Percentiles rank a stretch among this genome's conserved stretches.
Evolutionary conservation across 805 yeast species (phyloP).

Genomic region (Candida insectorum): DNA sequence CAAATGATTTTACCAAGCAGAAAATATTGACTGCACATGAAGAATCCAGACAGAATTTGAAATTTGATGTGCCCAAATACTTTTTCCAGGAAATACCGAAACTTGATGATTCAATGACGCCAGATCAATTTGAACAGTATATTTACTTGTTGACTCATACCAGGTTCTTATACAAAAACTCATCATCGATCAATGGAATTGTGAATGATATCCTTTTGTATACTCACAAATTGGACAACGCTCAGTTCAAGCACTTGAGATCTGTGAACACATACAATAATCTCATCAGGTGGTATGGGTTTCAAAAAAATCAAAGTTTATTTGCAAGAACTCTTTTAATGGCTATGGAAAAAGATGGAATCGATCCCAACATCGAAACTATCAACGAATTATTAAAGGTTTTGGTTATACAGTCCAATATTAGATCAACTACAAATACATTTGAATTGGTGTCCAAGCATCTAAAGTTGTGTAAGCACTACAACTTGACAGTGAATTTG

Average conservation of each 20-base stretch:
- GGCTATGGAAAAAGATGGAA: constrained; percentile 41
- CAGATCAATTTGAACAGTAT: constrained; percentile 29
- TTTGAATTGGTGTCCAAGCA: constrained; percentile 28
- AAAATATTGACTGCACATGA: constrained; percentile 17
- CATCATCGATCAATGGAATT: constrained; percentile 32
- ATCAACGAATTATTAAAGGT: constrained; percentile 33
- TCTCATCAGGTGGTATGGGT: constrained; percentile 39
- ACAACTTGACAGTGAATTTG: constrained; percentile 26
- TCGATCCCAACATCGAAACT: constrained; percentile 37
- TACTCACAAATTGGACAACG: constrained; percentile 35
- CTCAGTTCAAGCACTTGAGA: constrained; percentile 24
- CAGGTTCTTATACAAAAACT: constrained; percentile 27
- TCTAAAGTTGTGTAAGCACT: constrained; percentile 22
- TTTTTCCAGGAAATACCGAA: constrained; percentile 32
- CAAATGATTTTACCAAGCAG: constrained; percentile 10
- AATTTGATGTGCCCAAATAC: constrained; percentile 17
- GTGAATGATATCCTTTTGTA: constrained; percentile 34
- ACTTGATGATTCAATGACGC: constrained; percentile 24
- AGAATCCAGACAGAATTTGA: constrained; percentile 7
- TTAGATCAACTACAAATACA: constrained; percentile 30
- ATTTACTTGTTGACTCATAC: constrained; percentile 35
- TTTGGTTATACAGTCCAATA: constrained; percentile 27
- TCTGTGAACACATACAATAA: constrained; percentile 37
- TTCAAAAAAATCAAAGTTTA: constrained; percentile 35
- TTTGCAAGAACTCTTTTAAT: constrained; percentile 38